phyloP scores from a whole-genome alignment of 768 basidiomycete species.

The Naganishia vaughanmartiniae region DNA sequence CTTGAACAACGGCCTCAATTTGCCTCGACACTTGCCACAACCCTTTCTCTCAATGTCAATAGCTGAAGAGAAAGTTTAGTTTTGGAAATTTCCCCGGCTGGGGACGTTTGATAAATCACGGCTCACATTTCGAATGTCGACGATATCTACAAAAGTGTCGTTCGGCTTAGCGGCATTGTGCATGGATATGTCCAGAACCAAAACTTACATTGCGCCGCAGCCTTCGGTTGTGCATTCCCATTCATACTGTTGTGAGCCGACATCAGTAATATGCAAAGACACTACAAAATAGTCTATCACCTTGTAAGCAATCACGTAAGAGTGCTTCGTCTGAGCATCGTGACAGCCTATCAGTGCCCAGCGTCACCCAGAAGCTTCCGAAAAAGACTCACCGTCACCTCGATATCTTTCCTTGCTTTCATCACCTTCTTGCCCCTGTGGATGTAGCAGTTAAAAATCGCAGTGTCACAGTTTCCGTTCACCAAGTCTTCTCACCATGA shows the following conservation, averaged over 20 bases:
- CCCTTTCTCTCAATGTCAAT: conserved; percentile 50
- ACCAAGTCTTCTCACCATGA: conserved; percentile 60
- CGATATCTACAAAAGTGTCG: conserved; percentile 35
- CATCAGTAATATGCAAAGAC: conserved; percentile 10
- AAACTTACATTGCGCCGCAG: conserved; percentile 51
- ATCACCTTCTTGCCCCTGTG: conserved; percentile 71
- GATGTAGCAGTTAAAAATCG: conserved; percentile 25
- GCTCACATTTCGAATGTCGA: conserved; percentile 50
- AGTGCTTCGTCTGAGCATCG: conserved; percentile 50
- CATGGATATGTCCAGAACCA: not conserved
- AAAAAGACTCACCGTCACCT: conserved; percentile 58
- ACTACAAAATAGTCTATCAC: conserved; percentile 19
- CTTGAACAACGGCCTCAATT: conserved; percentile 43
- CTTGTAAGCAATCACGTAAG: conserved; percentile 54
- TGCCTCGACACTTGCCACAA: conserved; percentile 50
- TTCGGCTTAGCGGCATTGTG: not conserved
- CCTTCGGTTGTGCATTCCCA: conserved; percentile 41
- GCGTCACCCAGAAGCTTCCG: not conserved
- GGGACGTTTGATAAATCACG: not conserved
- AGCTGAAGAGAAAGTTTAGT: conserved; percentile 35
- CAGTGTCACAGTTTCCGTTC: conserved; percentile 11
- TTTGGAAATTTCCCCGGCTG: too few species aligned
- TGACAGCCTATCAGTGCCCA: too few species aligned
- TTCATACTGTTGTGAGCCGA: conserved; percentile 32
- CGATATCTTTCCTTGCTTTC: conserved; percentile 65